Evolutionary conservation across 2,329 filamentous ascomycete species (phyloP), one percentile per base, ranked within the genome.

Genomic region (Ceratocystis albifundus): DNA sequence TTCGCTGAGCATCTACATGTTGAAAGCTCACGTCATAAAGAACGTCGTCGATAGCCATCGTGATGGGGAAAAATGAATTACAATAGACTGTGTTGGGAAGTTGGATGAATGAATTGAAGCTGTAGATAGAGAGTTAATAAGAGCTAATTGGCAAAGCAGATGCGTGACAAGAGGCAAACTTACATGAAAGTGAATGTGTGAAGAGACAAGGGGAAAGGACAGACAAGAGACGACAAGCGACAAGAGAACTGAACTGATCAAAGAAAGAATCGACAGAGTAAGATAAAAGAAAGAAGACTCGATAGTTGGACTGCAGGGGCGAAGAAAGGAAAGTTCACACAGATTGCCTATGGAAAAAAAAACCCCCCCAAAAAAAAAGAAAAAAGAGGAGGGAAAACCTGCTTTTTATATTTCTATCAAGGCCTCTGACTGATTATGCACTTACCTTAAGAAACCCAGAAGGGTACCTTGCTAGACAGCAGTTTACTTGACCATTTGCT

Each of bases 21-120:
- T 55, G 62, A 4, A 64, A 45, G 8, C 46, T 53, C 20, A 53
- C 62, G 12, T 64, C 62, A 12, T 64, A 36, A 30, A 64, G 46
- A n/a, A 64, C 46, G 6, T 64, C 62, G 36, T 64, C 62, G 25
- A 64, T 64, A 44, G 46, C 30, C 62, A 64, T 64, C n/a, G n/a
- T 32, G 45, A 55, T 20, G n/a, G 36, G 36, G 15, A 41, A 41
- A 41, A 41, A 41, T 41, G 36, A 10, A 41, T 41, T 41, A 4
- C 36, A 15, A 41, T 41, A 41, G 36, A 41, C 36, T 41, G 36
- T 41, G 36, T 41, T 12, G 36, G 10, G 10, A 41, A 12, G 36
- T 41, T 41, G 10, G 36, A 41, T 10, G 36, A 41, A 12, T 41
- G 36, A 12, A 41, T 1, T 12, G 8, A 3, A 4, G 10, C 36